A percentile compares a stretch with the other conserved stretches of the same genome.
phyloP scores from a whole-genome alignment of 1,284 basidiomycete species.

The Ganoderma multipileum region DNA sequence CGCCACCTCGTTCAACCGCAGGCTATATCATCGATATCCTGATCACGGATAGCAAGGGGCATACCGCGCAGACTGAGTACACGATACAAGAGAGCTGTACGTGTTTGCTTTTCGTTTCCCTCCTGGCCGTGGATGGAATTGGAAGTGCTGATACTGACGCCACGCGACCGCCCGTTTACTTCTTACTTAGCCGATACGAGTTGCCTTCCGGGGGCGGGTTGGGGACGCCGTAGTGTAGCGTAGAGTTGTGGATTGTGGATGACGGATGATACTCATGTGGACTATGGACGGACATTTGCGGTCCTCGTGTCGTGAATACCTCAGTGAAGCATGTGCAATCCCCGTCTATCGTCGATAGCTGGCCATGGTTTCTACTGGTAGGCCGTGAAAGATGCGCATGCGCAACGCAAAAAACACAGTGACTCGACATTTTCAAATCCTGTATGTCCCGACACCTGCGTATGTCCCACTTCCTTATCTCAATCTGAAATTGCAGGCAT shows the following conservation, averaged over 20 bases:
- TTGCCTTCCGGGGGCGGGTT: no score
- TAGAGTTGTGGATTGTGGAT: no score
- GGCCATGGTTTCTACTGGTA: no score
- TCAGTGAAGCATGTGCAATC: no score
- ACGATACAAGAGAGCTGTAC: neutral
- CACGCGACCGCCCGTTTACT: no score
- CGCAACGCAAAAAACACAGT: neutral
- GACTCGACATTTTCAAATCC: neutral
- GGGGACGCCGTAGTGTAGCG: no score
- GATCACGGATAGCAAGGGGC: neutral
- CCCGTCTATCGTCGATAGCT: no score
- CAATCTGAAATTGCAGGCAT: neutral
- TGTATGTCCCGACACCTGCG: neutral
- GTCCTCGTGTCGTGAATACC: neutral
- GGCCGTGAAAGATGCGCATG: neutral
- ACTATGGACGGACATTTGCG: no score
- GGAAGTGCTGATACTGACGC: no score
- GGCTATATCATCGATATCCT: neutral
- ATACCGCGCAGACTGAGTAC: neutral
- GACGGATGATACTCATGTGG: no score
- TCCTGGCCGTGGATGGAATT: no score
- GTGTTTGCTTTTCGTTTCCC: neutral
- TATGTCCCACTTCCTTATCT: neutral
- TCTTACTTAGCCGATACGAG: no score
- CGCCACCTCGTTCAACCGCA: neutral